phyloP scores from a whole-genome alignment of 73 alveolate species.

The Symbiodinium pilosum region DNA sequence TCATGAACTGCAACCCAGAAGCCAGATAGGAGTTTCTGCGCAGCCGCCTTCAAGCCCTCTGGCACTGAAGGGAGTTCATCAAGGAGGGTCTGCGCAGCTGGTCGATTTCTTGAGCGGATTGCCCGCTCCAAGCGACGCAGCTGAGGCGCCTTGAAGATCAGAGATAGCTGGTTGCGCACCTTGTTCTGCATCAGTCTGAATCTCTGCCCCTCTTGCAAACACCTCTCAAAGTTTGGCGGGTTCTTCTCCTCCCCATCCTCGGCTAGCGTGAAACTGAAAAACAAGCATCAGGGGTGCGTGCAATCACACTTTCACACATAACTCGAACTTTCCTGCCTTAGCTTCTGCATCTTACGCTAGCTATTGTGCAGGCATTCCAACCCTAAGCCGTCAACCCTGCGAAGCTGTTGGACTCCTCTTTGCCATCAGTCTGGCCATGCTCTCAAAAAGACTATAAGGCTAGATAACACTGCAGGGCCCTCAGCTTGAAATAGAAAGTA shows the following conservation, averaged over 20 bases:
- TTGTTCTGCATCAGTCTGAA: constrained; percentile 79
- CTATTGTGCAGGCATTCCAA: too few relatives aligned
- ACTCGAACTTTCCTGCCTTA: too few relatives aligned
- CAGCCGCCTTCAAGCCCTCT: constrained; percentile 1
- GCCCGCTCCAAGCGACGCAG: constrained; percentile 82
- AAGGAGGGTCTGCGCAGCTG: background rate
- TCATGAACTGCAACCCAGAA: too few relatives aligned
- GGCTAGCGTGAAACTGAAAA: background rate
- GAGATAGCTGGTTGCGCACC: constrained; percentile 64
- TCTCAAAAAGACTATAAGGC: too few relatives aligned
- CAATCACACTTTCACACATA: too few relatives aligned
- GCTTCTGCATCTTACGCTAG: too few relatives aligned
- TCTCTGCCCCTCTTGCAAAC: constrained; percentile 64
- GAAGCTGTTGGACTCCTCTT: too few relatives aligned
- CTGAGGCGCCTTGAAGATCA: constrained; percentile 53
- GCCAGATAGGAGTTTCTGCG: background rate
- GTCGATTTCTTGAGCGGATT: background rate
- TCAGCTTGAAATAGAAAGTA: too few relatives aligned
- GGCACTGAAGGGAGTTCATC: background rate
- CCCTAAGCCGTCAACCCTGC: too few relatives aligned
- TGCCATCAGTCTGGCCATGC: too few relatives aligned
- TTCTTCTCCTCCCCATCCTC: constrained; percentile 38
- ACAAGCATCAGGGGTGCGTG: too few relatives aligned
- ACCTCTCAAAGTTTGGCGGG: constrained; percentile 74
- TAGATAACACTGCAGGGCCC: too few relatives aligned